phyloP scores from a whole-genome alignment of 805 yeast species.

The Ogataea thermomethanolica region DNA sequence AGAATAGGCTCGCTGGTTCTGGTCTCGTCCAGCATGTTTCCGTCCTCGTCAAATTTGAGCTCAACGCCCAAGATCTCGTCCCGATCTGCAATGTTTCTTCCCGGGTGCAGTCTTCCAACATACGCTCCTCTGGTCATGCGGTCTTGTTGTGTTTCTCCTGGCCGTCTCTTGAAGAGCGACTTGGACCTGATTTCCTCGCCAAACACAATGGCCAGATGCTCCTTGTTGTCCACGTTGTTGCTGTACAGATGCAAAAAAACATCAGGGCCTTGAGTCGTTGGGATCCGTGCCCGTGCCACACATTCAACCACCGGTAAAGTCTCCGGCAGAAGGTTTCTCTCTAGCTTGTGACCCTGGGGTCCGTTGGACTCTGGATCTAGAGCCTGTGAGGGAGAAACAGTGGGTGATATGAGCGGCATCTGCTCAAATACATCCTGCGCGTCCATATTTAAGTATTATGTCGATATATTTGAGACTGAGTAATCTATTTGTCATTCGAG shows the following conservation, averaged over 20 bases:
- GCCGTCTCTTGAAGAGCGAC: conserved; percentile 58
- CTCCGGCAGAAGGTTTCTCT: conserved; percentile 45
- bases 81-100: conserved; percentile 65
- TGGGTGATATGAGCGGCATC: conserved; percentile 41
- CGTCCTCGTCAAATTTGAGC: conserved; percentile 40
- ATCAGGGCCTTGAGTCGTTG: conserved; percentile 93
- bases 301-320: conserved; percentile 76
- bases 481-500: too few relatives aligned
- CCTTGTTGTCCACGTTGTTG: conserved; percentile 84
- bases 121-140: conserved; percentile 99
- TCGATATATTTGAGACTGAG: not conserved
- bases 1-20: conserved; percentile 45
- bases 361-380: conserved; percentile 7
- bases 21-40: conserved; percentile 34
- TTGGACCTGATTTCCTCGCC: conserved; percentile 86
- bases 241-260: conserved; percentile 86
- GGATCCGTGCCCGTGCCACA: conserved; percentile 91
- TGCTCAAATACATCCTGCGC: conserved; percentile 29
- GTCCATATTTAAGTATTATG: not conserved
- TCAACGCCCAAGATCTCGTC: conserved; percentile 44
- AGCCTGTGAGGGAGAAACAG: conserved; percentile 31
- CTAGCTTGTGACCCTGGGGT: conserved; percentile 14
- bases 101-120: conserved; percentile 85
- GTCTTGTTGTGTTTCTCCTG: conserved; percentile 80
- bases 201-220: conserved; percentile 94